Base-by-base conservation (phyloP, 495 filamentous ascomycete species). In the Symbiotaphrina buchneri region DNA sequence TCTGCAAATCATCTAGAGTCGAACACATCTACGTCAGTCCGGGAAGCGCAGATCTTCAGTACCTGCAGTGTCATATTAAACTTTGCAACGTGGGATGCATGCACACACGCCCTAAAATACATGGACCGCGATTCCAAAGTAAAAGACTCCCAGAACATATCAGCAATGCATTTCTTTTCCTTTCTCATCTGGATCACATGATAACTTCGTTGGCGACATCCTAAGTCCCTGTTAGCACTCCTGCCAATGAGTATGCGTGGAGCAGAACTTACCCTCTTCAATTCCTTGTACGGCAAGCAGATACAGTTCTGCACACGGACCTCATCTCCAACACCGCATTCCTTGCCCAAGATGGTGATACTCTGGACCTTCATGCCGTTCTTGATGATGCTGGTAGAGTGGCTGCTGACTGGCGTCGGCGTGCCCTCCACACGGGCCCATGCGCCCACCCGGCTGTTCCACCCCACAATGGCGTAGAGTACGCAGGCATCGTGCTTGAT, bases 381-480 rank as follows among this genome's bases (percentile, higher is more conserved):
- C 68, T 91, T 94, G 44, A 95, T 57, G 40, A 95, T 82, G 54
- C 74, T 92, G 6, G 90, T 95, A 7, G 70, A 76, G 55, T 99
- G 90, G 56, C 74, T 91, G 18, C 63, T 71, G 26, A 83, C 70
- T 2, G 83, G 79, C 21, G 78, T 93, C 10, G 90, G 84, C 6
- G 81, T 93, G 24, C 87, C 87, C 53, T 99, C 87, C 13, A 99
- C 90, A 46, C 87, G 74, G 19, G 87, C 85, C 87, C 87, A 99
- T 18, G 87, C 80, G 28, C 87, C 87, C 10, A 99, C 77, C 28
- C 79, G 79, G 56, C 85, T 85, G 51, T 74, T 74, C 87, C 87
- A 99, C 30, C 87, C 87, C 38, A 99, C 82, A 43, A 99, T 95
- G 3, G 83, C 76, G 54, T 95, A 93, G 46, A 99, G 54, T 21